A percentile compares a stretch with the other conserved stretches of the same genome.
Evolutionary conservation across 2,329 filamentous ascomycete genomes (phyloP).

Genomic region (Alternaria solani): DNA sequence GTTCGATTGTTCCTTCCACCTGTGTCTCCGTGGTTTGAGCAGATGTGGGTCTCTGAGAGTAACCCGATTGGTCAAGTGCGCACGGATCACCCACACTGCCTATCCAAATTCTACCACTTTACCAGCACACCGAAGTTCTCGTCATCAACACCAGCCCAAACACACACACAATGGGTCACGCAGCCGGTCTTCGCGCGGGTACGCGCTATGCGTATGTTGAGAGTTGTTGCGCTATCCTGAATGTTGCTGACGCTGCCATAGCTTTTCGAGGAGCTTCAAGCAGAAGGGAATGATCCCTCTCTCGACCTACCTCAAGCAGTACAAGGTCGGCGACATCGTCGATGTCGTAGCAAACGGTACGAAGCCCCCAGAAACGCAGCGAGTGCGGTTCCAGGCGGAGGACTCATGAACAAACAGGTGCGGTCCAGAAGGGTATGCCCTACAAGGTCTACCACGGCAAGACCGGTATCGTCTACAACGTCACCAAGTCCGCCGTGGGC

Average conservation of each 20-base stretch:
- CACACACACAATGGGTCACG: slow-evolving; percentile 62
- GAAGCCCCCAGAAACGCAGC: slow-evolving; percentile 52
- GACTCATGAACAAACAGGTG: slow-evolving; percentile 43
- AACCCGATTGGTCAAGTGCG: not conserved
- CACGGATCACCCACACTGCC: no score
- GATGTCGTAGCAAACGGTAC: slow-evolving; percentile 99
- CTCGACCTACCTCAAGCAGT: slow-evolving; percentile 92
- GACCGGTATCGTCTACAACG: slow-evolving; percentile 94
- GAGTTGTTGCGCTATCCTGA: not conserved
- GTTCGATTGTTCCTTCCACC: no score
- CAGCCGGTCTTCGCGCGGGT: slow-evolving; percentile 56
- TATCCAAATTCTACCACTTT: no score
- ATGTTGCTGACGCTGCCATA: slow-evolving; percentile 35
- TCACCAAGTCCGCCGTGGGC: slow-evolving; percentile 96
- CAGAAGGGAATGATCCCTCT: slow-evolving; percentile 93
- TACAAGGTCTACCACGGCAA: slow-evolving; percentile 99
- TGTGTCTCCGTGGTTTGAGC: not conserved
- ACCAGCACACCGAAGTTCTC: no score
- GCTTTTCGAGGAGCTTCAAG: slow-evolving; percentile 91
- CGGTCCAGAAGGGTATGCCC: slow-evolving; percentile 73
- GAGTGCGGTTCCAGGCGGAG: slow-evolving; percentile 11
- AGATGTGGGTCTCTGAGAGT: not conserved
- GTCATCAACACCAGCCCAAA: slow-evolving; percentile 35
- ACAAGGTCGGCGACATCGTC: slow-evolving; percentile 98
- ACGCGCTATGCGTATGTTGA: slow-evolving; percentile 53